These are phyloP conservation scores for Trypanosoma boissoni DNA, from an alignment of 208 protist genomes.

Conservation along the genomic window DNA sequence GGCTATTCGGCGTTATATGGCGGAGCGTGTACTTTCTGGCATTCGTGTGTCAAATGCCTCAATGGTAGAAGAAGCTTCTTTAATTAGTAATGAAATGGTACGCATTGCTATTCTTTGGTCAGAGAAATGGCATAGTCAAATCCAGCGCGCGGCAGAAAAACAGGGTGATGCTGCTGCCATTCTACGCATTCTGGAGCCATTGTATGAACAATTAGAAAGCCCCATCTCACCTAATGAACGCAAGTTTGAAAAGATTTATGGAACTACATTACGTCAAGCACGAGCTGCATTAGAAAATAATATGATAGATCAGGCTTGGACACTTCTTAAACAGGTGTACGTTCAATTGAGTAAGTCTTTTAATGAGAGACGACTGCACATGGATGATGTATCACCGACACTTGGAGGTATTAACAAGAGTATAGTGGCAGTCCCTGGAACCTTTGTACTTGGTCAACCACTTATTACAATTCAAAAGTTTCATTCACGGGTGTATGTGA, in stretches of 20 bases:
- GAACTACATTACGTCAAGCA: slow-evolving; percentile 56
- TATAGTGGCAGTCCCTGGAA: slow-evolving; percentile 97
- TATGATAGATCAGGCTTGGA: slow-evolving; percentile 64
- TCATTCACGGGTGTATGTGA: slow-evolving; percentile 92
- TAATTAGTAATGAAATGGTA: slow-evolving; percentile 98
- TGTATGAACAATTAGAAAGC: slow-evolving; percentile 94
- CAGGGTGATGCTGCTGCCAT: slow-evolving; percentile 88
- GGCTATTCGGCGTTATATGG: slow-evolving; percentile 65
- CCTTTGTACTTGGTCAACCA: slow-evolving; percentile 87
- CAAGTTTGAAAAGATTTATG: slow-evolving; percentile 89
- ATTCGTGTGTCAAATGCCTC: slow-evolving; percentile 75
- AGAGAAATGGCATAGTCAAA: slow-evolving; percentile 92
- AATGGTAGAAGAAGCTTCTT: slow-evolving; percentile 92
- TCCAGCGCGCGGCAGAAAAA: slow-evolving; percentile 97
- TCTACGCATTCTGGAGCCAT: slow-evolving; percentile 91
- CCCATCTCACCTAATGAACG: slow-evolving; percentile 94
- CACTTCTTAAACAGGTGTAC: slow-evolving; percentile 83
- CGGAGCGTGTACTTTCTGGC: slow-evolving; percentile 72
- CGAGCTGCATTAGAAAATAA: slow-evolving; percentile 53
- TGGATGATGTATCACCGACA: slow-evolving; percentile 92
- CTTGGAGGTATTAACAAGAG: slow-evolving; percentile 93
- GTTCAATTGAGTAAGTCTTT: slow-evolving; percentile 69
- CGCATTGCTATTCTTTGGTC: slow-evolving; percentile 98
- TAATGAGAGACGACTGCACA: slow-evolving; percentile 69
- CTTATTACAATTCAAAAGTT: slow-evolving; percentile 96